phyloP scores from a whole-genome alignment of 2,329 filamentous ascomycete genomes.

The Aspergillus sp. region DNA sequence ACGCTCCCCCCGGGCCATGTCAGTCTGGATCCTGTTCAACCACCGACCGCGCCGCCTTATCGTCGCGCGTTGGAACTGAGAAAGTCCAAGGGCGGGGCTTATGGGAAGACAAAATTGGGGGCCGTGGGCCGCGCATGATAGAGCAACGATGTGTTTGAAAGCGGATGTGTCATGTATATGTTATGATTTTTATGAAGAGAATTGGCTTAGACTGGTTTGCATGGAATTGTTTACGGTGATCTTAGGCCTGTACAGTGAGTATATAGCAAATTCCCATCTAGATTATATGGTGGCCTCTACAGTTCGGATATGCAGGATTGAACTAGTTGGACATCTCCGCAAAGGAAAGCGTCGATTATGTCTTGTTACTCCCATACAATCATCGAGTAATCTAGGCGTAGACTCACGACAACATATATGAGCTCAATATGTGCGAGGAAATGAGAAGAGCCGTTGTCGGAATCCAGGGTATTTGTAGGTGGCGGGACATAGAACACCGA shows the following conservation, averaged over 20 bases:
- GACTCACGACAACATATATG: no score
- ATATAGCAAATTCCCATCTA: background rate
- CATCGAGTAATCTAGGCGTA: no score
- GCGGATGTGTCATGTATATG: background rate
- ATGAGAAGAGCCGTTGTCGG: no score
- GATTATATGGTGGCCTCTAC: background rate
- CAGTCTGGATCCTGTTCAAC: slow-evolving; percentile 87
- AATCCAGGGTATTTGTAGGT: no score
- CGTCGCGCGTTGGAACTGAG: slow-evolving; percentile 84
- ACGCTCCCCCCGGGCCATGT: slow-evolving; percentile 81
- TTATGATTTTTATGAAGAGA: slow-evolving; percentile 1
- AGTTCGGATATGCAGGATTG: no score
- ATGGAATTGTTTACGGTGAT: no score
- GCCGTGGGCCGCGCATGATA: slow-evolving; percentile 24
- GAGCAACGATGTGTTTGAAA: background rate
- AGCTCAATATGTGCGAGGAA: no score
- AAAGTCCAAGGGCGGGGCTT: slow-evolving; percentile 71
- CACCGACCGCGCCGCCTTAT: slow-evolving; percentile 93
- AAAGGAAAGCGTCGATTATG: no score
- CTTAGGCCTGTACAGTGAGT: background rate
- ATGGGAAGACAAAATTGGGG: slow-evolving; percentile 64
- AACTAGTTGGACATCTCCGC: no score
- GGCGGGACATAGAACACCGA: no score
- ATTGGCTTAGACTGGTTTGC: background rate
- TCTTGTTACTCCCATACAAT: no score